Conservation (phyloP, 352 stramenopile species). For the Aphanomyces astaci region DNA sequence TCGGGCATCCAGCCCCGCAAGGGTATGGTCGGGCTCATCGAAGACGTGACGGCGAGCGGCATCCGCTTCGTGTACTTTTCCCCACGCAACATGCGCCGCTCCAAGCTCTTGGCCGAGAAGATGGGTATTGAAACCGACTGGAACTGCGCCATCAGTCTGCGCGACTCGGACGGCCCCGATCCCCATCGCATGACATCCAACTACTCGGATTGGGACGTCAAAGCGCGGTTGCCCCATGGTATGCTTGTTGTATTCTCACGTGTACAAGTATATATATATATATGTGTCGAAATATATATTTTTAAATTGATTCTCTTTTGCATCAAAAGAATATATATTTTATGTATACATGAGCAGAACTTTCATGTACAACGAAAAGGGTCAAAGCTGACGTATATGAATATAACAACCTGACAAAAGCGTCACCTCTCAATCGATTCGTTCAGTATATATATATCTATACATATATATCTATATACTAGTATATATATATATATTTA, state of each 20-base stretch:
- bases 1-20: slow-evolving; percentile 91
- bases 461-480: too few relatives aligned
- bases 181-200: slow-evolving; percentile 94
- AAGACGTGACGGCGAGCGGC: slow-evolving; percentile 90
- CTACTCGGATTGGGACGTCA: slow-evolving; percentile 97
- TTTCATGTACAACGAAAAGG: too few relatives aligned
- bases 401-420: too few relatives aligned
- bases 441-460: too few relatives aligned
- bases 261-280: too few relatives aligned
- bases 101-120: slow-evolving; percentile 95
- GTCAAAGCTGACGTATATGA: too few relatives aligned
- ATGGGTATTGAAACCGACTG: slow-evolving; percentile 99
- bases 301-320: too few relatives aligned
- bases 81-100: slow-evolving; percentile 97
- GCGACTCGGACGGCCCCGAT: slow-evolving; percentile 87
- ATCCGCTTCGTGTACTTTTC: slow-evolving; percentile 99
- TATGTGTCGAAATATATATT: too few relatives aligned
- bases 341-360: too few relatives aligned
- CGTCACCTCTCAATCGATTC: too few relatives aligned
- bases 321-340: too few relatives aligned
- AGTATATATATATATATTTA: too few relatives aligned
- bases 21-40: slow-evolving; percentile 92
- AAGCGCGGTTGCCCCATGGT: slow-evolving; percentile 93
- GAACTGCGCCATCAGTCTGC: slow-evolving; percentile 98
- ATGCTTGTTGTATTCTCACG: slow-evolving; percentile 31